phyloP scores from a whole-genome alignment of 305 asterid species.

The Fraxinus floribunda region DNA sequence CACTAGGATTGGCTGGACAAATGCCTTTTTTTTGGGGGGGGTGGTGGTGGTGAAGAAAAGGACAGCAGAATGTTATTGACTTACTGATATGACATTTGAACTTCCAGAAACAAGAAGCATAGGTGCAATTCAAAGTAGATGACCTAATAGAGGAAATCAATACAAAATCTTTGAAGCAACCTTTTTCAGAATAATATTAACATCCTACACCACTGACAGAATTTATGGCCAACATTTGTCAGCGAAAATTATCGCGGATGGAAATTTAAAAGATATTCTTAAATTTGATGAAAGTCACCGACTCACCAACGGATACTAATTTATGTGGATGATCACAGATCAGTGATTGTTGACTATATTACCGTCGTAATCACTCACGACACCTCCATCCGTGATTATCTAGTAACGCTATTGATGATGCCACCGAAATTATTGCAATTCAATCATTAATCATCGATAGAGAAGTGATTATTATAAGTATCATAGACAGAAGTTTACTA shows the following conservation, averaged over 20 bases:
- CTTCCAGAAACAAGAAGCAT: neutral
- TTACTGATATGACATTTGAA: neutral
- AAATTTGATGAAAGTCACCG: neutral
- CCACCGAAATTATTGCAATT: neutral
- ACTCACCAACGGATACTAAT: neutral
- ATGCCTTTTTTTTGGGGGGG: neutral
- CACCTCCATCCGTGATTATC: neutral
- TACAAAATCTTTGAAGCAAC: neutral
- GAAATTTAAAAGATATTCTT: neutral
- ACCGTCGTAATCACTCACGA: neutral
- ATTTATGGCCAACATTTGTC: neutral
- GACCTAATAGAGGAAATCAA: neutral
- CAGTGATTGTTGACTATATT: neutral
- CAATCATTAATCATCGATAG: too few relatives aligned
- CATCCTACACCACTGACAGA: neutral
- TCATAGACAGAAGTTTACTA: neutral
- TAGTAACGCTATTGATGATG: neutral
- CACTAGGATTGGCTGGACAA: neutral
- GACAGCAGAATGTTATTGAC: neutral
- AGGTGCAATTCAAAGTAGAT: neutral
- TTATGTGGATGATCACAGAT: neutral
- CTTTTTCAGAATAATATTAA: neutral
- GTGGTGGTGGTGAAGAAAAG: neutral
- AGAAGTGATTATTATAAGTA: neutral
- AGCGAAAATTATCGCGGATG: neutral